These are phyloP conservation scores for Cyberlindnera mrakii DNA, from an alignment of 805 yeast species.

Conservation along the genomic window DNA sequence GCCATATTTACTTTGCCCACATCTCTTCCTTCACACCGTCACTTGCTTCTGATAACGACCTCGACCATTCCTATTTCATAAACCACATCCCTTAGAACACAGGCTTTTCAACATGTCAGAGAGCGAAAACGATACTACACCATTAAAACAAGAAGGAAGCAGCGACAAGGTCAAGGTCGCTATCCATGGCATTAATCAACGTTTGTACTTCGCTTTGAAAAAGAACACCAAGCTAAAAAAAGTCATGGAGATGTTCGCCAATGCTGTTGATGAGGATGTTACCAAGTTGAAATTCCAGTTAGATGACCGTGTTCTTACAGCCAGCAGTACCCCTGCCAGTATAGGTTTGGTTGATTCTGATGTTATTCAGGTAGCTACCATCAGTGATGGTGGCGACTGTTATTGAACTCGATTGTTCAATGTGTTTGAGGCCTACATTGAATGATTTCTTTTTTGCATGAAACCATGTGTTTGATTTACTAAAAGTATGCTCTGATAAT, in stretches of 20 bases:
- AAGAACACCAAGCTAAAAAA: constrained; percentile 10
- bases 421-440: no score
- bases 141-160: not conserved
- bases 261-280: constrained; percentile 3
- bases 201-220: constrained; percentile 13
- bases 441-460: no score
- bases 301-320: constrained; percentile 5
- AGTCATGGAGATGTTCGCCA: constrained; percentile 12
- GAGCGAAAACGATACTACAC: constrained; percentile 69
- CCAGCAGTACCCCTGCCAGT: constrained; percentile 5
- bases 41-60: no score
- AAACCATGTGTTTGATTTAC: no score
- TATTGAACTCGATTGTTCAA: no score
- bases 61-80: no score
- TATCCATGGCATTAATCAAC: constrained; percentile 11
- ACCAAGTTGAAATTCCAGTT: constrained; percentile 4
- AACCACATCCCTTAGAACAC: no score
- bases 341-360: constrained; percentile 10
- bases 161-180: constrained; percentile 12
- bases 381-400: constrained; percentile 9
- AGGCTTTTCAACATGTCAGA: constrained; percentile 39
- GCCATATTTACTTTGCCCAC: no score
- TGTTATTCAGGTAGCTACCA: constrained; percentile 7
- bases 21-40: no score
- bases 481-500: no score